A percentile compares a stretch with the other conserved stretches of the same genome.
Conservation (phyloP, 2,329 filamentous ascomycete species). For the Torrubiella hemipterigena region DNA sequence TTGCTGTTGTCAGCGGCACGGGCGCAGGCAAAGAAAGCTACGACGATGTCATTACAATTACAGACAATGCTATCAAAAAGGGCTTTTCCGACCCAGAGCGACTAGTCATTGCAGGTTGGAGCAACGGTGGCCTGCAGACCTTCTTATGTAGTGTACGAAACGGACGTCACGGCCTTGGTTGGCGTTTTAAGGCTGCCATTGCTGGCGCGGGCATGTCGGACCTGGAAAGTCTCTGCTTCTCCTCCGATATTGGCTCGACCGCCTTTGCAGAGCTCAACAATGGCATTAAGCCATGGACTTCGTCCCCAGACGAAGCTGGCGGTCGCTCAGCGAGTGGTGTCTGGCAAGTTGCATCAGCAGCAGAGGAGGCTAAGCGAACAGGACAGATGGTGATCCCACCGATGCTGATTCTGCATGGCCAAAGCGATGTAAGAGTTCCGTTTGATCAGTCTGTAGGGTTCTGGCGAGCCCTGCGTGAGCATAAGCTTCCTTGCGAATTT, state of each 20-base stretch:
- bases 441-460: slow-evolving; percentile 19
- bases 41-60: slow-evolving; percentile 21
- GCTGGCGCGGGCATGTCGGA: slow-evolving; percentile 23
- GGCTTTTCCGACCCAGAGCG: slow-evolving; percentile 17
- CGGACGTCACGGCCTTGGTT: slow-evolving; percentile 16
- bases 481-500: slow-evolving; percentile 17
- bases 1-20: slow-evolving; percentile 15
- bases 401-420: slow-evolving; percentile 13
- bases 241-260: slow-evolving; percentile 12
- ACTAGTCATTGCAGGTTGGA: slow-evolving; percentile 22
- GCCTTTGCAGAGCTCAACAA: slow-evolving; percentile 7
- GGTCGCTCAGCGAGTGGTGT: background rate
- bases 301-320: background rate
- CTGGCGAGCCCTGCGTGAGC: slow-evolving; percentile 14
- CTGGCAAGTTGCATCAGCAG: slow-evolving; percentile 1
- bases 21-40: slow-evolving; percentile 22
- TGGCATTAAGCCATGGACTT: slow-evolving; percentile 20
- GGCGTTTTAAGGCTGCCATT: slow-evolving; percentile 22
- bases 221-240: slow-evolving; percentile 19
- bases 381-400: slow-evolving; percentile 5
- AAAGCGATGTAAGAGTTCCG: slow-evolving; percentile 19
- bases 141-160: slow-evolving; percentile 23
- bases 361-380: background rate
- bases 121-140: slow-evolving; percentile 23
- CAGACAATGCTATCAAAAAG: slow-evolving; percentile 18